Evolutionary conservation across 139 green algal species (phyloP).

Genomic region (Auxenochlorella pyrenoidosa): DNA sequence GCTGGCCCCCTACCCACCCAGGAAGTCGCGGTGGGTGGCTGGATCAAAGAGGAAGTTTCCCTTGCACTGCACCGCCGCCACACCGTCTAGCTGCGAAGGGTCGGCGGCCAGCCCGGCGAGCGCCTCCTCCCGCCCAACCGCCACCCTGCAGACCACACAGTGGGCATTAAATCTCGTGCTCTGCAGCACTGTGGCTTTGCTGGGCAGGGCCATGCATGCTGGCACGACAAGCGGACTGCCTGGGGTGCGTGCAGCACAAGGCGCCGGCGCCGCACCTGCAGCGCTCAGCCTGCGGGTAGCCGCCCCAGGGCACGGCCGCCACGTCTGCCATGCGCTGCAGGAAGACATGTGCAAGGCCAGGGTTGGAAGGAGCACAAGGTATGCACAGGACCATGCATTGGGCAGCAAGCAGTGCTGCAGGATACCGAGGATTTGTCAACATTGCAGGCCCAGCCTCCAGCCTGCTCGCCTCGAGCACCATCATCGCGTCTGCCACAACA

Average conservation of each 20-base stretch:
- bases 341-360: background rate
- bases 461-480: background rate
- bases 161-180: too few species aligned
- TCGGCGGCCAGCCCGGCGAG: constrained; percentile 41
- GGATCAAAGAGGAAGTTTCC: constrained; percentile 84
- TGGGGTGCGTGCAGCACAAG: too few species aligned
- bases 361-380: background rate
- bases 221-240: too few species aligned
- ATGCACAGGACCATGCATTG: too few species aligned
- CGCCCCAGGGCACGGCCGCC: constrained; percentile 65
- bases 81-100: constrained; percentile 40
- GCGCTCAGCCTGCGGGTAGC: constrained; percentile 75
- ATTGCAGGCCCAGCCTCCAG: too few species aligned
- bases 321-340: constrained; percentile 58
- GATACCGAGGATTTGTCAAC: too few species aligned
- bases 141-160: constrained; percentile 36
- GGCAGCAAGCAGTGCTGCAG: too few species aligned
- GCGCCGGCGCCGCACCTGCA: constrained; percentile 39
- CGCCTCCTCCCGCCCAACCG: constrained; percentile 67
- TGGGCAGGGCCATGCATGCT: too few species aligned
- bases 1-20: too few species aligned
- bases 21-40: constrained; percentile 82
- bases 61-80: constrained; percentile 70
- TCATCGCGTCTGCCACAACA: constrained; percentile 61
- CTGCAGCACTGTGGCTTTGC: too few species aligned